Base-by-base conservation (phyloP, 306 rosid species). In the Gleditsia sinensis region DNA sequence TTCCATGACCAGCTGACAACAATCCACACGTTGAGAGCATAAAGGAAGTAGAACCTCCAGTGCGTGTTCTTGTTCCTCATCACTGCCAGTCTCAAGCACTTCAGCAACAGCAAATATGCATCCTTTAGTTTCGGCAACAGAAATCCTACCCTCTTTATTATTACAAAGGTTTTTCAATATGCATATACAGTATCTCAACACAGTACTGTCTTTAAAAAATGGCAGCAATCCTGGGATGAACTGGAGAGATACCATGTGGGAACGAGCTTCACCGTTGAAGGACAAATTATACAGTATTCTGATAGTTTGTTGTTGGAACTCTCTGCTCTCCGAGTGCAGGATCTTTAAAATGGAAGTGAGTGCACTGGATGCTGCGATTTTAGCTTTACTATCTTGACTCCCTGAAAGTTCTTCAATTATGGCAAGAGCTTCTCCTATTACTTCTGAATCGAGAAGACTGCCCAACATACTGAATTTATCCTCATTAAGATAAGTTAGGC, bases 21-120 rank as follows among this genome's bases (percentile, higher is more conserved):
- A 88, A 25, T 86, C 88, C 61, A 67, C 60, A 17, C 88, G 78
- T 66, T 84, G 88, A 68, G 97, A 88, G 74, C 97, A 92, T 62
- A 95, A 37, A 28, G 93, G 86, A 61, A 85, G 84, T n/a, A 95
- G 81, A 80, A 92, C 81, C 56, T 61, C 73, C 32, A 92, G 79
- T 20, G 99, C 97, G 65, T 83, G 80, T 79, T 95, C 97, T 84
- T 92, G 93, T 50, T 87, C 89, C 83, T 88, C 90, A 3, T 75
- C 63, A 71, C 79, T 82, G 50, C 84, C 92, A 2, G 27, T 58
- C 3, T 80, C 92, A 11, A 95, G 97, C 53, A 84, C 70, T 79
- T 85, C 86, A 58, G 82, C 85, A 76, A 92, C 71, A 39, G 73
- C 72, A 80, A 86, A 64, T 67, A 95, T 75, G 89, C 97, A 95